Evolutionary conservation across 768 basidiomycete genomes (phyloP).

Genomic region (Arthromyces matolae): DNA sequence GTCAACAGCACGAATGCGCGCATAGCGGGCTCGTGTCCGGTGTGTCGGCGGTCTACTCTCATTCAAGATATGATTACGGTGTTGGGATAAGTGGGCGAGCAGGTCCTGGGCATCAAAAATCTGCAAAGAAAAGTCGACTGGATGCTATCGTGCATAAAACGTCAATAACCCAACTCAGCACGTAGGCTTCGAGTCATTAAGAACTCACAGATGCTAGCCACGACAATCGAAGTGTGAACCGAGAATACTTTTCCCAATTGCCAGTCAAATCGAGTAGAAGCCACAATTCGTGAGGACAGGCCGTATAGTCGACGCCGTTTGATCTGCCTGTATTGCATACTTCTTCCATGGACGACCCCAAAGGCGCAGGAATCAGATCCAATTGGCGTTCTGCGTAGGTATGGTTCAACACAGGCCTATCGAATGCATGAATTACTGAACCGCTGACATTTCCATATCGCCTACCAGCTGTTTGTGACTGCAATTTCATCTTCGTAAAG

Average conservation of each 20-base stretch:
- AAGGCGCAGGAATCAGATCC: slow-evolving; percentile 39
- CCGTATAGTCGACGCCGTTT: slow-evolving; percentile 7
- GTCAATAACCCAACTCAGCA: not conserved
- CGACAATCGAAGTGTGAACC: slow-evolving; percentile 51
- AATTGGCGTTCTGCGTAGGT: slow-evolving; percentile 31
- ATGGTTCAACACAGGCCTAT: slow-evolving; percentile 39
- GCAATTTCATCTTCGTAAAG: slow-evolving; percentile 17
- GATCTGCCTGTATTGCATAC: slow-evolving; percentile 40
- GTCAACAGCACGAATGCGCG: slow-evolving; percentile 52
- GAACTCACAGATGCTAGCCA: slow-evolving; percentile 54
- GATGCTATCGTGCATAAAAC: slow-evolving; percentile 29
- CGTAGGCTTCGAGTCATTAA: not conserved
- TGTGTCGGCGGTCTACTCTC: slow-evolving; percentile 4
- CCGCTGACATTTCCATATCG: not conserved
- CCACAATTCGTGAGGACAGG: slow-evolving; percentile 49
- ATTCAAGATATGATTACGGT: slow-evolving; percentile 1
- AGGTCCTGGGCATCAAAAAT: slow-evolving; percentile 33
- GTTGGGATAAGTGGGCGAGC: slow-evolving; percentile 12
- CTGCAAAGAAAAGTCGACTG: slow-evolving; percentile 41
- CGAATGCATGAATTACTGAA: not conserved
- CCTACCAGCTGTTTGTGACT: slow-evolving; percentile 27
- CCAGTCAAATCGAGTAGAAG: slow-evolving; percentile 42
- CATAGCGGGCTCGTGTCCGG: slow-evolving; percentile 45
- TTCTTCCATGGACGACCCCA: slow-evolving; percentile 31
- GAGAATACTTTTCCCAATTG: slow-evolving; percentile 36